phyloP scores from a whole-genome alignment of 352 stramenopile species.

The Globisporangium carolinianum region DNA sequence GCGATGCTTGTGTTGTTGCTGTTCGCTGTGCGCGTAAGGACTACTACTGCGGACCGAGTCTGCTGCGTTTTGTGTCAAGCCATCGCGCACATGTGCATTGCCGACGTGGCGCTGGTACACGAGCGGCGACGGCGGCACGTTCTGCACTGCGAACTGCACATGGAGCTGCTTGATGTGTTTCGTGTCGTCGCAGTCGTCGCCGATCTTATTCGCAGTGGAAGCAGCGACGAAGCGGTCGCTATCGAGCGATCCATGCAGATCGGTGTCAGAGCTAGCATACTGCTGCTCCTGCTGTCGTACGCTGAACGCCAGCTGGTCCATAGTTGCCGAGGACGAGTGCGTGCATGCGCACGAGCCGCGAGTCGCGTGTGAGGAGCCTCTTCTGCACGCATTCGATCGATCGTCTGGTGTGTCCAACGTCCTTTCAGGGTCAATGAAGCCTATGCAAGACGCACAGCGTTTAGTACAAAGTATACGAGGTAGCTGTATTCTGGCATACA shows the following conservation, averaged over 20 bases:
- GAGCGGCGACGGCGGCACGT: conserved; percentile 30
- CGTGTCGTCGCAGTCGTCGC: background rate
- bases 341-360: background rate
- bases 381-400: background rate
- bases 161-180: conserved; percentile 7
- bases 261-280: background rate
- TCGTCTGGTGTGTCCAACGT: conserved; percentile 4
- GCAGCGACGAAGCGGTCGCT: background rate
- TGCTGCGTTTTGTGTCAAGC: too few relatives aligned
- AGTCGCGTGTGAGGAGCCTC: background rate
- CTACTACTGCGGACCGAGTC: too few relatives aligned
- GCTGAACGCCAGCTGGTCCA: conserved; percentile 24
- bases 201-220: background rate
- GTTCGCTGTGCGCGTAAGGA: too few relatives aligned
- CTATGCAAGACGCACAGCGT: background rate
- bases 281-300: background rate
- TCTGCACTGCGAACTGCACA: conserved; percentile 44
- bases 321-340: background rate
- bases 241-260: background rate
- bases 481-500: too few relatives aligned
- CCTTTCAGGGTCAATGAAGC: conserved; percentile 1
- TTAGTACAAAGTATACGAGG: too few relatives aligned
- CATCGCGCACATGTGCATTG: background rate
- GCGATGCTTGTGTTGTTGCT: too few relatives aligned
- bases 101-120: conserved; percentile 19